Conservation (phyloP, 1,284 basidiomycete genomes). For the Xerocomus nothofagi region DNA sequence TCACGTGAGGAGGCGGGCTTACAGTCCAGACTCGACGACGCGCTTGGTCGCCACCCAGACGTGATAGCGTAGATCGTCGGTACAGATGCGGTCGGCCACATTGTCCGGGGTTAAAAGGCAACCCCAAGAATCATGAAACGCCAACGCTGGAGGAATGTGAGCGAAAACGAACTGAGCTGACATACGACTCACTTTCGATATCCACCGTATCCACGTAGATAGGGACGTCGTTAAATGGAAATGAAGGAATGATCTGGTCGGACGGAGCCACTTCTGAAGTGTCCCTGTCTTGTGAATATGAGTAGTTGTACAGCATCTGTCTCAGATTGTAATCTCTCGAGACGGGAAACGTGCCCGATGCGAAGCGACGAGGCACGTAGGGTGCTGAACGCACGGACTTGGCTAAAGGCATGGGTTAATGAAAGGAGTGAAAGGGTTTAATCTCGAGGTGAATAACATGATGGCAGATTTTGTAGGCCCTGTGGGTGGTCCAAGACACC, state of each 20-base stretch:
- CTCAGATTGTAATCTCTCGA: slow-evolving; percentile 25
- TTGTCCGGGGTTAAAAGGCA: slow-evolving; percentile 38
- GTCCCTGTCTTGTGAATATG: slow-evolving; percentile 1
- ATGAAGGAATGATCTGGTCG: slow-evolving; percentile 28
- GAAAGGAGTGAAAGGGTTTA: slow-evolving; percentile 3
- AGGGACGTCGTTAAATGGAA: slow-evolving; percentile 31
- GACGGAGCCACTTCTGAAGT: slow-evolving; percentile 2
- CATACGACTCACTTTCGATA: slow-evolving; percentile 37
- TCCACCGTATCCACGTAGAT: slow-evolving; percentile 36
- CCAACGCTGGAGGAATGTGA: slow-evolving; percentile 34
- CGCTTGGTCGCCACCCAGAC: slow-evolving; percentile 45
- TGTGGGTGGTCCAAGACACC: slow-evolving; percentile 10
- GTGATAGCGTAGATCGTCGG: slow-evolving; percentile 40
- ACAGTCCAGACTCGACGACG: slow-evolving; percentile 37
- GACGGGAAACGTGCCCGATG: slow-evolving; percentile 31
- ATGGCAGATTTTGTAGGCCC: slow-evolving; percentile 17
- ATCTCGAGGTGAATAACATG: not conserved
- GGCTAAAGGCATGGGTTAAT: slow-evolving; percentile 13
- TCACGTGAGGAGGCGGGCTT: slow-evolving; percentile 4
- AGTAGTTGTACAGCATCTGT: slow-evolving; percentile 32
- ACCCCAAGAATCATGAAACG: slow-evolving; percentile 40
- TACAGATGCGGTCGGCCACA: slow-evolving; percentile 25
- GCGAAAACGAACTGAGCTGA: not conserved
- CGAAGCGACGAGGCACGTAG: slow-evolving; percentile 21
- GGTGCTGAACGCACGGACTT: slow-evolving; percentile 5